Evolutionary conservation across 2,329 filamentous ascomycete genomes (phyloP).

Genomic region (Neonectria coccinea): DNA sequence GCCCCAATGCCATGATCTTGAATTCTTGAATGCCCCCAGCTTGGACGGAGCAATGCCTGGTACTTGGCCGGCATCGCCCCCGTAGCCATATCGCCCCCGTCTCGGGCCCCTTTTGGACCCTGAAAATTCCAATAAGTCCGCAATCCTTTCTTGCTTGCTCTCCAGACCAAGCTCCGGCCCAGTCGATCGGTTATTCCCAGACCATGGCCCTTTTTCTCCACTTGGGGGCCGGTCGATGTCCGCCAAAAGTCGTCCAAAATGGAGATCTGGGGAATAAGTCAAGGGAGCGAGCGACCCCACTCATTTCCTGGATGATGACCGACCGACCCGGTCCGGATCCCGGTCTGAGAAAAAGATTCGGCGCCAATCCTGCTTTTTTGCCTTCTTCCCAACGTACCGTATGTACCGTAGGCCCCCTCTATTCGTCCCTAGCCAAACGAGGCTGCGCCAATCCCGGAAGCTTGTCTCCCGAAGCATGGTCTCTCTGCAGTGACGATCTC

Average conservation of each 20-base stretch:
- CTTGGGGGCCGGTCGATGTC: not conserved
- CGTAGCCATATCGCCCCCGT: not conserved
- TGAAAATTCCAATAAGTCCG: not conserved
- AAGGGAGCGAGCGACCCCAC: not conserved
- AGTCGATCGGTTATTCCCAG: not conserved
- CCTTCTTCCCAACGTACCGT: not conserved
- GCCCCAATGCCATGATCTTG: not conserved
- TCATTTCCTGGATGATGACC: not conserved
- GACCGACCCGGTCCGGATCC: not conserved
- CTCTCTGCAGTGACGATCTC: conserved; percentile 24
- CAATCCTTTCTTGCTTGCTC: not conserved
- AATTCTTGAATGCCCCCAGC: not conserved
- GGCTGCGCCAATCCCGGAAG: conserved; percentile 22
- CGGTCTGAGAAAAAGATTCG: not conserved
- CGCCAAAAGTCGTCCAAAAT: not conserved
- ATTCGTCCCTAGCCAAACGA: conserved; percentile 3
- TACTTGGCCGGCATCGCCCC: no score
- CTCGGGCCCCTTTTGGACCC: not conserved
- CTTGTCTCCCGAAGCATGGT: conserved; percentile 10
- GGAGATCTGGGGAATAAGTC: conserved; percentile 3
- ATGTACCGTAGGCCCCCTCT: not conserved
- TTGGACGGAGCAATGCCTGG: no score
- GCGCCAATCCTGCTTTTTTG: conserved; percentile 27
- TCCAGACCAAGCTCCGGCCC: not conserved
- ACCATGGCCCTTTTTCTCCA: not conserved